Evolutionary conservation across 345 rosid genomes (phyloP), one percentile per base, ranked within the genome.

Genomic region (Corchorus capsularis): DNA sequence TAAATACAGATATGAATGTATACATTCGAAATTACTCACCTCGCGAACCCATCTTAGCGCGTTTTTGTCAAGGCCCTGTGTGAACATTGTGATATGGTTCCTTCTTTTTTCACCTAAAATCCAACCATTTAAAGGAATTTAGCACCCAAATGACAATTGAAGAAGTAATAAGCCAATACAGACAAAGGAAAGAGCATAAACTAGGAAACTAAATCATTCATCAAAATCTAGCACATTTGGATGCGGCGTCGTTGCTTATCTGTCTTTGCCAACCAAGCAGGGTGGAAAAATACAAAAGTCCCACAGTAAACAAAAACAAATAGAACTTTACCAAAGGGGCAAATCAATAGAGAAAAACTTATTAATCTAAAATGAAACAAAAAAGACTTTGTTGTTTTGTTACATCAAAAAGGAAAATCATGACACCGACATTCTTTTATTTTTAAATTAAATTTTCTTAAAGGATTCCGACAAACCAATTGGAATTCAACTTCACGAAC

Each of bases 21-120:
- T 56, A 53, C 12, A 34, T n/a, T 46, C 39, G 5, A 43, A 5
- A 47, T 13, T 53, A 52, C 80, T 43, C 32, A 89, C 89, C 89
- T 83, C 83, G 37, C 83, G 82, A 41, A 77, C 83, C 93, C 91
- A 86, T 73, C 82, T 81, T 63, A 82, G 74, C 9, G 81, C 81
- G 63, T 76, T 77, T 69, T 69, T 49, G 76, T 83, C 83, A 17
- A 84, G 86, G 37, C 87, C 88, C 75, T 82, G 83, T 1, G 86
- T 54, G 78, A 87, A 86, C 93, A 89, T 89, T 32, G 63, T 32
- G 47, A 8, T 27, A 62, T 43, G 46, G 22, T 49, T 76, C 73
- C 79, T 77, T 73, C 73, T 67, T 50, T 71, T 71, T 71, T 71
- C 60, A 67, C 80, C 77, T 72, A 61, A 50, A 72, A 47, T n/a